These are phyloP conservation scores for Pythium coloratum DNA, from an alignment of 352 stramenopile species.

Conservation along the genomic window DNA sequence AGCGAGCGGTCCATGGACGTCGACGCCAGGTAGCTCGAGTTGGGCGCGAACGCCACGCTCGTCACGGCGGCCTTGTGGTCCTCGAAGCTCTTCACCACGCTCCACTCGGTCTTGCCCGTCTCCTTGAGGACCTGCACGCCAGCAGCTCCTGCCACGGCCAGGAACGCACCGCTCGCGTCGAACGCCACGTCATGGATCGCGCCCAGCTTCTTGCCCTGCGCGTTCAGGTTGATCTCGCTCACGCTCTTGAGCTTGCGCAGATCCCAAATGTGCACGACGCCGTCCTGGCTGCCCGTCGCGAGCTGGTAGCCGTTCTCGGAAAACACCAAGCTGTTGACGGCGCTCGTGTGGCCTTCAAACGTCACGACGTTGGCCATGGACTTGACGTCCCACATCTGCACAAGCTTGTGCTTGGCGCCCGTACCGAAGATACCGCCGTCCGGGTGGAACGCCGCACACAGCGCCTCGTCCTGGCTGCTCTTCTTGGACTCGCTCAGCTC, in stretches of 20 bases:
- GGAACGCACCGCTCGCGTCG: constrained; percentile 56
- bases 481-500: constrained; percentile 31
- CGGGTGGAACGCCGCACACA: constrained; percentile 86
- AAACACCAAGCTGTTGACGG: constrained; percentile 82
- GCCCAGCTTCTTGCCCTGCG: constrained; percentile 35
- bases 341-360: constrained; percentile 80
- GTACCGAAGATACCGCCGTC: constrained; percentile 94
- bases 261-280: constrained; percentile 92
- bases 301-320: constrained; percentile 97
- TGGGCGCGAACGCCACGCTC: constrained; percentile 51
- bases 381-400: constrained; percentile 95
- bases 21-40: constrained; percentile 65
- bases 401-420: constrained; percentile 53
- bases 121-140: constrained; percentile 60
- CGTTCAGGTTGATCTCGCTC: constrained; percentile 54
- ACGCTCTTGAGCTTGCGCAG: constrained; percentile 90
- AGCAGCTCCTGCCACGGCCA: constrained; percentile 49
- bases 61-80: constrained; percentile 74
- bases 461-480: constrained; percentile 35
- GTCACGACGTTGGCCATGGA: constrained; percentile 77
- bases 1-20: constrained; percentile 77
- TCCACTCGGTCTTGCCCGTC: constrained; percentile 63
- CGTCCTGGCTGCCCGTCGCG: constrained; percentile 76
- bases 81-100: constrained; percentile 54
- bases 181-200: constrained; percentile 58